Conservation (phyloP, 2,329 filamentous ascomycete genomes). For the Blastomyces emzantsi region DNA sequence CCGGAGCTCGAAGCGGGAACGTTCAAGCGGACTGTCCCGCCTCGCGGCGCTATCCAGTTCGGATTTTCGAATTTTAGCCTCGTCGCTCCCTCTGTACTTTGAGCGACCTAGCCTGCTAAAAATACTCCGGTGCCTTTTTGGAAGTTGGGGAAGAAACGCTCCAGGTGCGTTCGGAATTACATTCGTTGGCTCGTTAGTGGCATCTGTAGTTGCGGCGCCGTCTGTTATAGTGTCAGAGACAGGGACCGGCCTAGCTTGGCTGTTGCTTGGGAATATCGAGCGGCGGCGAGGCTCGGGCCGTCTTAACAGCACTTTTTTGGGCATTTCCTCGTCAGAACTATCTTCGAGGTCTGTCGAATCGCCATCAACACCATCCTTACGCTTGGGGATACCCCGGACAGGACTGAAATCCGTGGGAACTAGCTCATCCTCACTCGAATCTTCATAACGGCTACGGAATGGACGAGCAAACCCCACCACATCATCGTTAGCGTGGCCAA, state of each 20-base stretch:
- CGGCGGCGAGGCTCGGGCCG: slow-evolving; percentile 14
- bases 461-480: slow-evolving; percentile 32
- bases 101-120: slow-evolving; percentile 24
- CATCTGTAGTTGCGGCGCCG: slow-evolving; percentile 12
- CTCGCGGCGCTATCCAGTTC: slow-evolving; percentile 52
- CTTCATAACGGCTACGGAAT: slow-evolving; percentile 55
- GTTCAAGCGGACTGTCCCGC: slow-evolving; percentile 54
- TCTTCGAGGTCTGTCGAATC: slow-evolving; percentile 56
- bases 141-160: slow-evolving; percentile 26
- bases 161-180: slow-evolving; percentile 35
- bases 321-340: slow-evolving; percentile 46
- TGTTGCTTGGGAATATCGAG: neutral
- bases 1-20: slow-evolving; percentile 44
- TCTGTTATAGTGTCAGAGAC: neutral
- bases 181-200: slow-evolving; percentile 40
- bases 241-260: neutral
- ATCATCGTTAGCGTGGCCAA: slow-evolving; percentile 57
- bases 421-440: slow-evolving; percentile 61
- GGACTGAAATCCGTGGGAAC: slow-evolving; percentile 36
- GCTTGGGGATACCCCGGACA: slow-evolving; percentile 53
- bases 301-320: slow-evolving; percentile 21
- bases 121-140: slow-evolving; percentile 24
- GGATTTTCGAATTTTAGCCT: slow-evolving; percentile 45
- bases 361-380: slow-evolving; percentile 49
- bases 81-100: slow-evolving; percentile 22